Evolutionary conservation across 1,284 basidiomycete species (phyloP).

Genomic region (Apiotrichum sp.): DNA sequence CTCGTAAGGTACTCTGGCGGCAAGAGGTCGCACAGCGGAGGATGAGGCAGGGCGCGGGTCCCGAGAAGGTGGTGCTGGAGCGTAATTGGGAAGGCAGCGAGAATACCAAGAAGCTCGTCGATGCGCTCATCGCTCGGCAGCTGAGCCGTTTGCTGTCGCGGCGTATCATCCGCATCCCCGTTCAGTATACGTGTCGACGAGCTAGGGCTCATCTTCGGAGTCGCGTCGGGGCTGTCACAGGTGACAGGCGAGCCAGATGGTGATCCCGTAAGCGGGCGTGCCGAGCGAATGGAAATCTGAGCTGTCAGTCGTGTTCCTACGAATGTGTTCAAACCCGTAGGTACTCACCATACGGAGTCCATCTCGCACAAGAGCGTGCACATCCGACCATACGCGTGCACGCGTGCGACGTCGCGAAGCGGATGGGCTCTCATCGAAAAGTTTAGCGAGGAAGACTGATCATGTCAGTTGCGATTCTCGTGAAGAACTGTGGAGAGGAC

Average conservation of each 20-base stretch:
- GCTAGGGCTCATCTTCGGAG: neutral
- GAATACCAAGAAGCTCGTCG: conserved; percentile 38
- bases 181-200: no score
- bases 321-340: neutral
- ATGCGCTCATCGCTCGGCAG: conserved; percentile 2
- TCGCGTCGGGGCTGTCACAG: neutral
- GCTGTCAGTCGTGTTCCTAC: neutral
- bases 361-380: conserved; percentile 35
- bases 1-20: conserved; percentile 38
- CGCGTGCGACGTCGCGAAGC: conserved; percentile 1
- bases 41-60: conserved; percentile 38
- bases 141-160: neutral
- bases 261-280: neutral
- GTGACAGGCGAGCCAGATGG: neutral
- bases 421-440: conserved; percentile 9
- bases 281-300: conserved; percentile 5
- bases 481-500: neutral
- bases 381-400: conserved; percentile 33
- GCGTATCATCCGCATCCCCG: no score
- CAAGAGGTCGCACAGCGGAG: conserved; percentile 42
- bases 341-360: conserved; percentile 38
- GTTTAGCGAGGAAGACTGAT: conserved; percentile 8
- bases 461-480: no score
- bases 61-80: conserved; percentile 44
- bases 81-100: conserved; percentile 43